A percentile compares a stretch with the other conserved stretches of the same genome.
These are phyloP conservation scores for Aspergillus leporis DNA, from an alignment of 495 filamentous ascomycete species.

Conservation along the genomic window DNA sequence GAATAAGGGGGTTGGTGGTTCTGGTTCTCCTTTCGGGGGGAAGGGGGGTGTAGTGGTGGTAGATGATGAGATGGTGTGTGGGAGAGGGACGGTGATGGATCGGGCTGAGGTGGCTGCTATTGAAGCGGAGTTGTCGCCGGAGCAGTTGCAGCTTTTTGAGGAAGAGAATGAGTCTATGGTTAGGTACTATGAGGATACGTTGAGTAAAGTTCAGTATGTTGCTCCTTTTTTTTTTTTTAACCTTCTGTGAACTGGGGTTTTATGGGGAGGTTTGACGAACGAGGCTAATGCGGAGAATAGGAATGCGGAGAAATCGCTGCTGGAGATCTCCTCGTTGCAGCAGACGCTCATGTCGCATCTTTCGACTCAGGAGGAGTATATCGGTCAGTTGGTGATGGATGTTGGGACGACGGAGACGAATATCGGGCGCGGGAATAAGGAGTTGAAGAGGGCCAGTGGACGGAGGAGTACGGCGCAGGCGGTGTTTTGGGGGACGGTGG, in stretches of 20 bases:
- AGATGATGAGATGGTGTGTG: constrained; percentile 10
- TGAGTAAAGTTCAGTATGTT: constrained; percentile 88
- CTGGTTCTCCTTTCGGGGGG: too few species aligned
- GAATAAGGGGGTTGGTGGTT: too few species aligned
- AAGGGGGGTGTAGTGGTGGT: constrained; percentile 7
- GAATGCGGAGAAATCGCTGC: constrained; percentile 82
- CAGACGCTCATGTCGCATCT: constrained; percentile 84
- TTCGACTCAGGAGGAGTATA: constrained; percentile 77
- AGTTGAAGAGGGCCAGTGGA: constrained; percentile 83
- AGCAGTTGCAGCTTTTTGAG: constrained; percentile 90
- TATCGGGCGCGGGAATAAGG: constrained; percentile 83
- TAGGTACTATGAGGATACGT: constrained; percentile 83
- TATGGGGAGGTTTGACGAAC: neutral
- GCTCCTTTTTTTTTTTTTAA: constrained; percentile 7
- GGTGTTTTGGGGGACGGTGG: constrained; percentile 85
- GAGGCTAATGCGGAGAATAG: constrained; percentile 42
- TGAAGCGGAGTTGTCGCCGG: constrained; percentile 66
- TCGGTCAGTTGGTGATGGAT: constrained; percentile 86
- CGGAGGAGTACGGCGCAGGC: constrained; percentile 79
- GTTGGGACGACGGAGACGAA: constrained; percentile 79
- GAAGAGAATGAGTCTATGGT: constrained; percentile 92
- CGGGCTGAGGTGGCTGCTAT: constrained; percentile 50
- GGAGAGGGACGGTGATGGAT: constrained; percentile 17
- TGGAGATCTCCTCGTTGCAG: constrained; percentile 93
- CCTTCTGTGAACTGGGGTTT: neutral